Conservation (phyloP, 495 filamentous ascomycete species). For the Neurospora sp. region DNA sequence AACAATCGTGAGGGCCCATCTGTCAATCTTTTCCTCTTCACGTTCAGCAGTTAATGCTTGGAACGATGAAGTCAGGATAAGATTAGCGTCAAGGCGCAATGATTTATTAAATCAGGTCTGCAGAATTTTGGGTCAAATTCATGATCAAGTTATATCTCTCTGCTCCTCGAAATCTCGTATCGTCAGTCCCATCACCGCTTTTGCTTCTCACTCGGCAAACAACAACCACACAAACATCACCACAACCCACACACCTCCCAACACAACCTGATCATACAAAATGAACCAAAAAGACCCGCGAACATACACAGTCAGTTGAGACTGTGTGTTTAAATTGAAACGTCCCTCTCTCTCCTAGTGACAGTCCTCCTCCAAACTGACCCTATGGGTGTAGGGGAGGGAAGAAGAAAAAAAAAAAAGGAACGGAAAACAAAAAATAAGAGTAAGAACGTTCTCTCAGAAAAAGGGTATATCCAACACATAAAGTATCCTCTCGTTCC, state of each 20-base stretch:
- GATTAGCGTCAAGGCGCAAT: background rate
- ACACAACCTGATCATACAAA: background rate
- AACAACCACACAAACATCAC: background rate
- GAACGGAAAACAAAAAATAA: background rate
- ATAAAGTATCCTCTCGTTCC: background rate
- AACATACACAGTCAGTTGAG: background rate
- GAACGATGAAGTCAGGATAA: background rate
- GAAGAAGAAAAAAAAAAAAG: no score
- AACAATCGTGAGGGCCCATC: background rate
- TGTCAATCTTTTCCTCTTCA: background rate
- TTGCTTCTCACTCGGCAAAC: background rate
- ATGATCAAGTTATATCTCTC: background rate
- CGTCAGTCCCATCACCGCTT: background rate
- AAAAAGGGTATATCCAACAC: background rate
- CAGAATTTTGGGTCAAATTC: background rate
- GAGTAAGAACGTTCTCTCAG: background rate
- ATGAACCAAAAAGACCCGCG: background rate
- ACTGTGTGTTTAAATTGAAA: background rate
- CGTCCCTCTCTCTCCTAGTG: background rate
- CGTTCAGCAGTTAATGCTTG: background rate
- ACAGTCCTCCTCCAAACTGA: background rate
- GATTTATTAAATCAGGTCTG: background rate
- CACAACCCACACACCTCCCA: background rate
- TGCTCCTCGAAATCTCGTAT: background rate
- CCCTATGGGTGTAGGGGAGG: background rate